Conservation (phyloP, 768 basidiomycete genomes). For the Kwoniella sp. region DNA sequence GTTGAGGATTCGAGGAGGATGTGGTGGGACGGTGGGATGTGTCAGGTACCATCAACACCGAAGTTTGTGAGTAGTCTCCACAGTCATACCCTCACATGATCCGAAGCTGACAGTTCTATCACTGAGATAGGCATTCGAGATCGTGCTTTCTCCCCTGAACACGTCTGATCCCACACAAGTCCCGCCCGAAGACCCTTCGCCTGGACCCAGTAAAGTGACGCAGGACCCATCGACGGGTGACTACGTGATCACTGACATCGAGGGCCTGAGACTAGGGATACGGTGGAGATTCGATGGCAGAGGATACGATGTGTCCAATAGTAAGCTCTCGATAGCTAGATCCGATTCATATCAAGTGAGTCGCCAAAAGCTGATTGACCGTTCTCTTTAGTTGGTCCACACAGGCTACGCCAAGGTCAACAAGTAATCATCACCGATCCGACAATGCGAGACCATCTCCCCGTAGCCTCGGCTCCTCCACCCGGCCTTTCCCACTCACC, state of each 20-base stretch:
- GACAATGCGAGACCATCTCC: constrained; percentile 53
- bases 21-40: constrained; percentile 41
- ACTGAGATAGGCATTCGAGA: constrained; percentile 70
- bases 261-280: constrained; percentile 76
- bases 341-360: not conserved
- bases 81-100: no score
- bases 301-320: constrained; percentile 81
- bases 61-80: constrained; percentile 34
- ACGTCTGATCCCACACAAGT: constrained; percentile 59
- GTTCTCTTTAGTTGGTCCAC: constrained; percentile 69
- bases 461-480: constrained; percentile 23
- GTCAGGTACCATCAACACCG: constrained; percentile 28
- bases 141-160: constrained; percentile 66
- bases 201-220: constrained; percentile 67
- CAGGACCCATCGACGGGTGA: constrained; percentile 64
- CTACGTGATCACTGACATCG: constrained; percentile 72
- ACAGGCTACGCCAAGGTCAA: constrained; percentile 77
- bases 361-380: not conserved
- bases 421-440: constrained; percentile 79
- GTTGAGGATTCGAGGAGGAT: constrained; percentile 28
- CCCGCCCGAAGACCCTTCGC: constrained; percentile 68
- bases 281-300: constrained; percentile 76
- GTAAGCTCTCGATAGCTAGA: constrained; percentile 57
- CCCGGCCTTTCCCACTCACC: constrained; percentile 57
- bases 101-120: no score